Evolutionary conservation across 345 rosid species (phyloP).

Genomic region (Eucalyptus albens): DNA sequence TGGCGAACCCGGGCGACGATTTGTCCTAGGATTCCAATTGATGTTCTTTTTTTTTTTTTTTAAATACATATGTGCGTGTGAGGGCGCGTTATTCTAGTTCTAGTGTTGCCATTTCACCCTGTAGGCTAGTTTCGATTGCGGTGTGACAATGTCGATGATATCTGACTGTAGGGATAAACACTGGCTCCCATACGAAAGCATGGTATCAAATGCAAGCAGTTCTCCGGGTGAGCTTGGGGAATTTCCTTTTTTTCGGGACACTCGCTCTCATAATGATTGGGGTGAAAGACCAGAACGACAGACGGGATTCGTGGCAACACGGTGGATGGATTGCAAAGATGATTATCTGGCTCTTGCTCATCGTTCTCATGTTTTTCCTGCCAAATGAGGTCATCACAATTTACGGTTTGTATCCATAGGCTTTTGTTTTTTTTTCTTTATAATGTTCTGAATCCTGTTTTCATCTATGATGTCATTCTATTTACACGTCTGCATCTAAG

Average conservation of each 20-base stretch:
- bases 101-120: background rate
- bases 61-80: background rate
- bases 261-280: constrained; percentile 87
- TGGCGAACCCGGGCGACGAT: background rate
- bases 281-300: constrained; percentile 85
- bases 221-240: constrained; percentile 93
- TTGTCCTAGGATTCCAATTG: background rate
- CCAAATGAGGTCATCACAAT: constrained; percentile 56
- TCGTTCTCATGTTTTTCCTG: constrained; percentile 83
- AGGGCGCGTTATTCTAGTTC: background rate
- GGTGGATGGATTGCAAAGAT: constrained; percentile 95
- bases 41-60: background rate
- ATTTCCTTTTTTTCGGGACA: constrained; percentile 61
- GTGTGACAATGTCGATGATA: background rate
- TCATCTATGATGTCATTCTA: background rate
- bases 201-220: constrained; percentile 92
- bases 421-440: background rate
- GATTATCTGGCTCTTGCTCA: constrained; percentile 70
- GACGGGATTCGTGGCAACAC: constrained; percentile 91
- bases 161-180: constrained; percentile 62
- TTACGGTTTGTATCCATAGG: constrained; percentile 37
- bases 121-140: background rate
- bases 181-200: constrained; percentile 49
- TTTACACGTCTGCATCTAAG: background rate
- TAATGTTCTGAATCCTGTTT: background rate